Base-by-base conservation (phyloP, 352 stramenopile species). In the Globisporangium carolinianum region DNA sequence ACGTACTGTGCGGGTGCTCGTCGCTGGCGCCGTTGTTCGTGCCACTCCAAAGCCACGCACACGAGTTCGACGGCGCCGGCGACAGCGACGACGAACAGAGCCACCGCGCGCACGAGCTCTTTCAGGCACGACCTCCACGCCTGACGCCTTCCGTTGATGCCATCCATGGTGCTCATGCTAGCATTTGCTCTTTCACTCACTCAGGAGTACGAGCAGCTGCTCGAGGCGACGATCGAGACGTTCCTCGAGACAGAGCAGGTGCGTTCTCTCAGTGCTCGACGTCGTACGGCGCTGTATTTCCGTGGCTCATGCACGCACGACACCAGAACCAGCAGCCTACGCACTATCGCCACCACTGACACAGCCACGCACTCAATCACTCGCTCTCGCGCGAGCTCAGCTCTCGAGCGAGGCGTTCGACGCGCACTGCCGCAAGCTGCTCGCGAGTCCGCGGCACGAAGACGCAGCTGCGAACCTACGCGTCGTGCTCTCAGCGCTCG, bases 151-250 rank as follows among this genome's bases (percentile, higher is more conserved):
- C 2, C 24, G 24, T 32, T 32, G 24, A 32, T 32, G 24, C 24
- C 24, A 32, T 62, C 42, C 32, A 18, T 57, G 17, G 8, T 55
- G 36, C 45, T 17, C 50, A 14, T 45, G 18, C 7, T 37, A 17
- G 0, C 41, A n/a, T 47, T 12, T n/a, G 10, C 4, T 35, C 47
- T 32, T 37, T 50, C 39, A 12, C 7, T 43, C 3, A 15, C 36
- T 15, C 49, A 86, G 74, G 60, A 68, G 36, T 88, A 85, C 52
- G 75, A 88, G 36, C 36, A 64, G 51, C 58, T 86, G 15, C 83
- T 86, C 55, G 76, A 83, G 60, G 42, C 60, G 12, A 65, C 66
- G 3, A 39, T 88, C 47, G 51, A 63, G 11, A 50, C 42, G 4
- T 88, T 88, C 61, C 68, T 88, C 3, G 60, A 62, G 1, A 32